Conservation (phyloP, 345 rosid genomes). For the Erodium maritimum region DNA sequence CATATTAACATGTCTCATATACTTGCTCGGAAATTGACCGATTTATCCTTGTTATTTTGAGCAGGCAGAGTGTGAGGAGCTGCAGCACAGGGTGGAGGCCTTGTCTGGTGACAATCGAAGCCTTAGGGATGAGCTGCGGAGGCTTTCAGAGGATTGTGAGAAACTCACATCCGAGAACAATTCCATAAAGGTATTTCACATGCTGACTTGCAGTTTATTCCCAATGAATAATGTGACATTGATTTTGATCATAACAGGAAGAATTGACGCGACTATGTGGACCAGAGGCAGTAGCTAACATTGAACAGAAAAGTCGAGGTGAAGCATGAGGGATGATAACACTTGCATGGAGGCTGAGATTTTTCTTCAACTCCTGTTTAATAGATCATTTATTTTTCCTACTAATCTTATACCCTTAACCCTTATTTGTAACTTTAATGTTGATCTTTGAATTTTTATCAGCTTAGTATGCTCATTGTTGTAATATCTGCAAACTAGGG, state of each 20-base stretch:
- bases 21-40: too few species aligned
- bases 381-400: neutral
- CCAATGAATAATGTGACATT: neutral
- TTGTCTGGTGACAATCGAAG: constrained; percentile 45
- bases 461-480: too few species aligned
- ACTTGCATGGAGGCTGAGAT: neutral
- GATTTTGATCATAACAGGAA: constrained; percentile 34
- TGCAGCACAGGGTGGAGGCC: constrained; percentile 63
- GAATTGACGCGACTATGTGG: constrained; percentile 59
- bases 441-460: neutral
- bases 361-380: neutral
- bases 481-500: too few species aligned
- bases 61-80: constrained; percentile 91
- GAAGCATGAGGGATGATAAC: neutral
- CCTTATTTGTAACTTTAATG: neutral
- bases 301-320: constrained; percentile 28
- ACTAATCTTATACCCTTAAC: neutral
- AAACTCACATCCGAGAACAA: constrained; percentile 75
- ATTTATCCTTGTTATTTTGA: neutral
- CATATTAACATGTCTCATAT: too few species aligned
- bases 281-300: constrained; percentile 59
- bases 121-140: constrained; percentile 71
- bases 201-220: neutral
- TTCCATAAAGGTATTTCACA: constrained; percentile 81
- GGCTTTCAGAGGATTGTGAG: constrained; percentile 77